phyloP scores from a whole-genome alignment of 2,329 filamentous ascomycete genomes.

The Ustulina deusta region DNA sequence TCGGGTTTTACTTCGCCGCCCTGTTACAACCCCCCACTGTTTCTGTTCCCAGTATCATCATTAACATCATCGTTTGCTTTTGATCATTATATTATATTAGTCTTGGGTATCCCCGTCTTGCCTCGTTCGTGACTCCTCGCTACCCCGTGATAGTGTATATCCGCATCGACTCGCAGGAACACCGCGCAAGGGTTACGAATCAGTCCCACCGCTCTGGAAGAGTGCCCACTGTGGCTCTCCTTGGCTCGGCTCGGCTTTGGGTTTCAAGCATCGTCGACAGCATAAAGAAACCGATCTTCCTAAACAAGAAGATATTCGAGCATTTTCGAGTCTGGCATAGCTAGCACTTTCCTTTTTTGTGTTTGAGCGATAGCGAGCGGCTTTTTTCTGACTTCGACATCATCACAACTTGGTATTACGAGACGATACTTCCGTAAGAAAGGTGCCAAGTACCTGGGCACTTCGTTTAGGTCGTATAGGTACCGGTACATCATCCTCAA shows the following conservation, averaged over 20 bases:
- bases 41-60: slow-evolving; percentile 1
- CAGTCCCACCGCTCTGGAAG: slow-evolving; percentile 42
- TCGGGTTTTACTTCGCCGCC: slow-evolving; percentile 27
- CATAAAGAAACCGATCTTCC: slow-evolving; percentile 38
- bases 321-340: background rate
- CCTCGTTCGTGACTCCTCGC: slow-evolving; percentile 14
- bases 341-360: background rate
- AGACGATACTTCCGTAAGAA: slow-evolving; percentile 3
- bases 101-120: slow-evolving; percentile 9
- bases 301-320: slow-evolving; percentile 16
- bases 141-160: slow-evolving; percentile 15
- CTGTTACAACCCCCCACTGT: slow-evolving; percentile 7
- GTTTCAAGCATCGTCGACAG: slow-evolving; percentile 19
- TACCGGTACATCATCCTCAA: slow-evolving; percentile 8
- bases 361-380: slow-evolving; percentile 7
- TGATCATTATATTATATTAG: background rate
- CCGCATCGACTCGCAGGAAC: slow-evolving; percentile 12
- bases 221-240: slow-evolving; percentile 19
- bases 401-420: background rate
- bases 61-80: background rate
- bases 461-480: slow-evolving; percentile 6
- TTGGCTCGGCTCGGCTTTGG: slow-evolving; percentile 17
- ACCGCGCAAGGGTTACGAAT: slow-evolving; percentile 45
- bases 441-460: background rate
- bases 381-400: background rate